Conservation (phyloP, 2,329 filamentous ascomycete species). For the Penicillium sp. region DNA sequence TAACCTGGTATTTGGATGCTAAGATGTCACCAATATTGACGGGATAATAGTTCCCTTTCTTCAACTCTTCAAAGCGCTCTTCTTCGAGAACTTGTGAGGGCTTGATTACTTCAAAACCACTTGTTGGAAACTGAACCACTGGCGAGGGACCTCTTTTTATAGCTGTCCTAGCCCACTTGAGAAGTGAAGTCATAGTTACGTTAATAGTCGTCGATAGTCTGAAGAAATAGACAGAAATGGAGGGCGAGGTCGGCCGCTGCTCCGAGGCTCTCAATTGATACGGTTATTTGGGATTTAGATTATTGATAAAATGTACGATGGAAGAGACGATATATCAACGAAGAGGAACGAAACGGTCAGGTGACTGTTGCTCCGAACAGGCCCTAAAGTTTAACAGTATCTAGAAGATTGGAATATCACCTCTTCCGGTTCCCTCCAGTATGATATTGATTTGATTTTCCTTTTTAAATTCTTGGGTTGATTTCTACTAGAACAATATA, state of each 20-base stretch:
- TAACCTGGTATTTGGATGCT: neutral
- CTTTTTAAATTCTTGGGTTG: neutral
- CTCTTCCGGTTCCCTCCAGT: neutral
- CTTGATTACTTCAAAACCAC: neutral
- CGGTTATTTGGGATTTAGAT: neutral
- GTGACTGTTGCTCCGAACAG: neutral
- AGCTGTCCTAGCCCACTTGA: neutral
- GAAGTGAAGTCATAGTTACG: neutral
- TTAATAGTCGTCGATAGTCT: neutral
- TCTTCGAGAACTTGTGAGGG: neutral
- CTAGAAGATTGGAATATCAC: neutral
- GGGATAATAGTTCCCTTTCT: neutral
- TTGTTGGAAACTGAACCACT: neutral
- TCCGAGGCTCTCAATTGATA: neutral
- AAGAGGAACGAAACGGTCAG: neutral
- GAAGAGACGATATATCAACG: neutral
- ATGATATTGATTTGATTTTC: neutral
- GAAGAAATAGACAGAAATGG: neutral
- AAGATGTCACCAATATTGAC: neutral
- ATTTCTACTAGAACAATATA: neutral
- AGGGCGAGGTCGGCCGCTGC: neutral
- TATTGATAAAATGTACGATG: neutral
- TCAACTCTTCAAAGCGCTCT: neutral
- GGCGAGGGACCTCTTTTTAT: neutral
- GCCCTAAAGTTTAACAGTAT: neutral